Percentiles rank a stretch among this genome's conserved stretches.
These are phyloP conservation scores for Agaricus sinodeliciosus DNA, from an alignment of 768 basidiomycete genomes.

Conservation along the genomic window DNA sequence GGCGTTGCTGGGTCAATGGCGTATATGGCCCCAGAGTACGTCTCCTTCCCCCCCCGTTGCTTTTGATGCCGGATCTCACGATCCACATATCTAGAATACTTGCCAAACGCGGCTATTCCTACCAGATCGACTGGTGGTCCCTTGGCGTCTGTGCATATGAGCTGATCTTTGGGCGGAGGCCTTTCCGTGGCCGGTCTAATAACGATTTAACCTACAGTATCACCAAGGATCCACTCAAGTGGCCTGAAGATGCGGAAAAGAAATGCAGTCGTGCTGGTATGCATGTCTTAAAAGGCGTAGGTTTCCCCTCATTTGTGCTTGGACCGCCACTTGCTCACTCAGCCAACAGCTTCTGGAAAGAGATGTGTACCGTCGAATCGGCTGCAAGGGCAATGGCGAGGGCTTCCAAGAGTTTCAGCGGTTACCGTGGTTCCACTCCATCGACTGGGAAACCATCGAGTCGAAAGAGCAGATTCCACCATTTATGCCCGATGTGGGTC, in stretches of 20 bases:
- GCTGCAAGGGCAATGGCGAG: constrained; percentile 74
- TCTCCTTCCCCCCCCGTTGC: constrained; percentile 11
- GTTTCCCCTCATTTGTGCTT: constrained; percentile 21
- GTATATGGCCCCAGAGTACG: constrained; percentile 90
- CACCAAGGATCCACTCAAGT: constrained; percentile 76
- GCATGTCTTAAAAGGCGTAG: constrained; percentile 73
- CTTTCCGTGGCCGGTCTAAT: constrained; percentile 92
- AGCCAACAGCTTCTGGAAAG: constrained; percentile 72
- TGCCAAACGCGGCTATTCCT: constrained; percentile 89
- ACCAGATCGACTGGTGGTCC: constrained; percentile 96
- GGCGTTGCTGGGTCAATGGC: constrained; percentile 98
- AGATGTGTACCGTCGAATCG: constrained; percentile 73
- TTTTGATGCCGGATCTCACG: constrained; percentile 6
- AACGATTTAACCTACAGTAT: constrained; percentile 90
- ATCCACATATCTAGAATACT: constrained; percentile 48
- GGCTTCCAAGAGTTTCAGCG: constrained; percentile 72
- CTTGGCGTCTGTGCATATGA: constrained; percentile 92
- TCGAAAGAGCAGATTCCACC: constrained; percentile 69
- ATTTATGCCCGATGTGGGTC: constrained; percentile 81
- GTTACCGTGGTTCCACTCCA: constrained; percentile 82
- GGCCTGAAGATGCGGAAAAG: constrained; percentile 84
- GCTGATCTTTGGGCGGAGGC: constrained; percentile 84
- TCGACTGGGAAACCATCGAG: constrained; percentile 87
- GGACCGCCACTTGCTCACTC: background rate
- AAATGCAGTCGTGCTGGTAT: constrained; percentile 75